Evolutionary conservation across 2,329 filamentous ascomycete genomes (phyloP), one percentile per base, ranked within the genome.

Genomic region (Diaporthe citri): DNA sequence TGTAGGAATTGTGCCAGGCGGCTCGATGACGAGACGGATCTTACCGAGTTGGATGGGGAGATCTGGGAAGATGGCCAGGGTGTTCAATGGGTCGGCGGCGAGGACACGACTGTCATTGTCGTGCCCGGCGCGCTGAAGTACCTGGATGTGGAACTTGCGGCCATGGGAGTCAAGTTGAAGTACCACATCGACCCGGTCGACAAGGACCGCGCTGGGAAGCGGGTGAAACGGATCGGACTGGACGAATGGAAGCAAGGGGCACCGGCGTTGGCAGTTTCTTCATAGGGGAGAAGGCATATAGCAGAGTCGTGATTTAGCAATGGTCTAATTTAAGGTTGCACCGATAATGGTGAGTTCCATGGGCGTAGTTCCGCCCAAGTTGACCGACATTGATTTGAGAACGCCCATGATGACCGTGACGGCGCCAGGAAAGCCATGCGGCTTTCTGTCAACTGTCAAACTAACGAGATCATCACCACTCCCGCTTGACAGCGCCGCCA

Each of bases 141-240:
- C 86, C 86, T 99, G 78, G 97, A 99, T 85, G 96, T 98, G 28
- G 97, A 99, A 85, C 87, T 99, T 80, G 95, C 96, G 48, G 95
- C 95, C 73, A 99, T 99, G 97, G 97, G 97, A 71, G 93, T 99
- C 72, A 93, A 95, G 86, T 91, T 99, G 86, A 98, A 95, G 88
- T 98, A 98, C 80, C 86, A 86, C 73, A 84, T 91, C 56, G 87
- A 88, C 78, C 86, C 85, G 43, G 70, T 59, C 25, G 75, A 76
- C 82, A 93, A 93, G 83, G 93, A 98, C 79, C 89, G 87, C 79
- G 87, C 89, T 73, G 86, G 89, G 67, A 90, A 88, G 82, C 74
- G 56, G n/a, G 72, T 76, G 51, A 75, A 70, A 52, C 66, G 64
- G 41, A 75, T 71, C 31, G 73, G 73, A 39, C 57, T 76, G 73